Evolutionary conservation across 2,329 filamentous ascomycete species (phyloP), one percentile per base, ranked within the genome.

Genomic region (Elsinoe australis): DNA sequence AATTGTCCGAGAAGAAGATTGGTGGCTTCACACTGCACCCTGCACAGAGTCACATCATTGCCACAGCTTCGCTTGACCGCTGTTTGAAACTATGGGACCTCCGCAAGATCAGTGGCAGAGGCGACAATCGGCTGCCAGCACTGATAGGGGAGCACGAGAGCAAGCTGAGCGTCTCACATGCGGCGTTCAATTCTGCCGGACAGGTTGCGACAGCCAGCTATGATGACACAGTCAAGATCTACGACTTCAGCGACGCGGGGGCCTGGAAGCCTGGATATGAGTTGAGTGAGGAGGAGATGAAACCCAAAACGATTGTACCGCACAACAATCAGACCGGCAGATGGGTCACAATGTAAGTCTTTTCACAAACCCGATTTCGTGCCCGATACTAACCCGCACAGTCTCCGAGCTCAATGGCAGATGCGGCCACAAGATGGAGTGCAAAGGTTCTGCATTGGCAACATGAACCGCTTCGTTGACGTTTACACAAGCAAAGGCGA

Each of bases 251-350:
- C 6, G 51, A 48, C 6, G 65, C 61, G 12, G 59, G 59, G 10
- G 55, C 62, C 5, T 70, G 68, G 62, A 61, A 71, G 80, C 80
- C 54, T 3, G 59, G 60, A 1, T 45, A 54, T 10, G 49, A 75
- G 2, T 63, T 94, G 8, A 63, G 67, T 0, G 74, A 80, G 1
- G 66, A 73, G 9, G 72, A 78, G 5, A 85, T 95, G 75, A 69
- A 79, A 53, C 89, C 90, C 0, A 69, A 74, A 0, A 75, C 80
- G 0, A 70, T 78, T 1, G 76, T 96, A 1, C 73, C 73, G 8
- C 92, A 98, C 60, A 98, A 98, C 61, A 95, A 95, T 60, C 92
- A 98, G 68, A 96, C 89, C 0, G 92, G 90, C 0, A 76, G 89
- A 49, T 95, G 87, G 87, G 88, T 95, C 0, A 94, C 87, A 0